Conservation (phyloP, 2,329 filamentous ascomycete genomes). For the Venturia oleaginea region DNA sequence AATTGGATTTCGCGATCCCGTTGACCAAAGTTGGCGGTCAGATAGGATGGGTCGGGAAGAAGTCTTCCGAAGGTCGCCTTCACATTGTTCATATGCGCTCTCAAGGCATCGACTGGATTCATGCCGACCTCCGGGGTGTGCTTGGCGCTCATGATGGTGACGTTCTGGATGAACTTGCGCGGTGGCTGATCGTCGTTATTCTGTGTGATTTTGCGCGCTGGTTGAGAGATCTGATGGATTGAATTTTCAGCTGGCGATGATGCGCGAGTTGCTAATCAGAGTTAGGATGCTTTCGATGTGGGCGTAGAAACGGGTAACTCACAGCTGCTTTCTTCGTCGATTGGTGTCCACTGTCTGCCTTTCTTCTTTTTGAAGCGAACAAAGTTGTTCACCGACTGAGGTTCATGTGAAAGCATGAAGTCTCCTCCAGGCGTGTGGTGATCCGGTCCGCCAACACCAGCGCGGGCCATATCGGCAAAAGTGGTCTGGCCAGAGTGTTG, state of each 20-base stretch:
- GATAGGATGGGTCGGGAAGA: constrained; percentile 32
- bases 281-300: background rate
- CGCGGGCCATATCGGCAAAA: constrained; percentile 26
- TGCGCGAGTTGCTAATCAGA: background rate
- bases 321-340: constrained; percentile 7
- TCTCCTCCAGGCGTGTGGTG: constrained; percentile 15
- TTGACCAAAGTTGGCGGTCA: constrained; percentile 24
- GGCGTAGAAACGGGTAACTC: background rate
- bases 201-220: background rate
- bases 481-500: constrained; percentile 16
- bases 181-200: background rate
- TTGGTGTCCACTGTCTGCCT: constrained; percentile 4
- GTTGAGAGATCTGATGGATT: background rate
- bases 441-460: constrained; percentile 17
- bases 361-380: constrained; percentile 10
- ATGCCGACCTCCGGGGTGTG: background rate
- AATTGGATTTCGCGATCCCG: constrained; percentile 36
- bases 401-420: constrained; percentile 17
- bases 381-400: constrained; percentile 18
- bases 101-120: constrained; percentile 10
- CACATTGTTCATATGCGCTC: constrained; percentile 21
- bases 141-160: background rate
- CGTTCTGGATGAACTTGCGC: background rate
- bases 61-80: constrained; percentile 32
- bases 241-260: background rate